phyloP scores from a whole-genome alignment of 805 yeast genomes.

The Yarrowia osloensis region DNA sequence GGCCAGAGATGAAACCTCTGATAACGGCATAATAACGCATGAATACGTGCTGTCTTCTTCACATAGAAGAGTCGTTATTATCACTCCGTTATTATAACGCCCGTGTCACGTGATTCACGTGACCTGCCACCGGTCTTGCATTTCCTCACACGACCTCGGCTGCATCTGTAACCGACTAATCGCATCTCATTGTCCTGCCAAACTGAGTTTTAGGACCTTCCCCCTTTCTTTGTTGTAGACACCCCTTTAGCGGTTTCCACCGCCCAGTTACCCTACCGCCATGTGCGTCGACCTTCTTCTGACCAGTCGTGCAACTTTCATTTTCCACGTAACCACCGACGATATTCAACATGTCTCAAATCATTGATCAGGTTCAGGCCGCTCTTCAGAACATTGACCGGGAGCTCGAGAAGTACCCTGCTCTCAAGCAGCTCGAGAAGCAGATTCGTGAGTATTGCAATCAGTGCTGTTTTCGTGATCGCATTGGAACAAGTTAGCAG shows the following conservation, averaged over 20 bases:
- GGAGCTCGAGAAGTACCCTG: slow-evolving; percentile 43
- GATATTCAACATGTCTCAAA: slow-evolving; percentile 31
- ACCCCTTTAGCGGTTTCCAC: neutral
- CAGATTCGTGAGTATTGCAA: slow-evolving; percentile 36
- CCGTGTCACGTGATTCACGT: neutral
- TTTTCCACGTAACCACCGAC: slow-evolving; percentile 29
- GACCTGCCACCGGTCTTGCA: neutral
- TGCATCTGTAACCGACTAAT: neutral
- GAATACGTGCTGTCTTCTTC: neutral
- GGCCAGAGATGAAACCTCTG: neutral
- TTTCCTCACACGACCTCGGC: slow-evolving; percentile 23
- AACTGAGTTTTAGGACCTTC: neutral
- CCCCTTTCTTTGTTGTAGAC: neutral
- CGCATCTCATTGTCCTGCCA: slow-evolving; percentile 16
- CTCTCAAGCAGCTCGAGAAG: slow-evolving; percentile 41
- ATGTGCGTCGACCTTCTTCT: slow-evolving; percentile 7
- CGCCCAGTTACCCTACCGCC: slow-evolving; percentile 25
- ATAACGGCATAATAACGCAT: neutral
- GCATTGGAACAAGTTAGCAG: neutral
- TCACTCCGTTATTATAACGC: no score
- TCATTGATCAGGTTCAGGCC: slow-evolving; percentile 30
- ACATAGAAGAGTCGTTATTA: no score
- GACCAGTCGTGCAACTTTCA: neutral
- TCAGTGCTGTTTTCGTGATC: neutral
- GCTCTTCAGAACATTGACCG: slow-evolving; percentile 27